Evolutionary conservation across 768 basidiomycete species (phyloP).

Genomic region (Phlebiopsis flavidoalba): DNA sequence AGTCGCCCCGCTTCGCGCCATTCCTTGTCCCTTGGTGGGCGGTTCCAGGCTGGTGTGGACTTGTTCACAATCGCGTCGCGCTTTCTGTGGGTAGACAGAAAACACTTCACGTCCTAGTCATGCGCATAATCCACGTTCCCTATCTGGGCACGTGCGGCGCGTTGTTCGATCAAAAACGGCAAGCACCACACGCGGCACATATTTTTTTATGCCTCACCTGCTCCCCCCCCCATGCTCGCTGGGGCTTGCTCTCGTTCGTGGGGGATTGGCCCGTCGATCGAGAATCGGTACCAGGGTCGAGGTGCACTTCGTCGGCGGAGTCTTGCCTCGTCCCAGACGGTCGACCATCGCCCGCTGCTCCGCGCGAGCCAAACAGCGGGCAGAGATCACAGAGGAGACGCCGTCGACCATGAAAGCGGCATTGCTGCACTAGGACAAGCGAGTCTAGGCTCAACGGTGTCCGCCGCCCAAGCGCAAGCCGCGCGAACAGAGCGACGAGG

Average conservation of each 20-base stretch:
- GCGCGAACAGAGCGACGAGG: background rate
- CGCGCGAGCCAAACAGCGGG: slow-evolving; percentile 20
- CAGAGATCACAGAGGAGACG: slow-evolving; percentile 24
- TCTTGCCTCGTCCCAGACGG: slow-evolving; percentile 17
- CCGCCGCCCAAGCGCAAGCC: slow-evolving; percentile 1
- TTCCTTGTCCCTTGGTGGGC: slow-evolving; percentile 14
- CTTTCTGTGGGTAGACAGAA: background rate
- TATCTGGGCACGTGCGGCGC: slow-evolving; percentile 22
- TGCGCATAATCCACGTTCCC: slow-evolving; percentile 28
- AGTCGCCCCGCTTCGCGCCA: slow-evolving; percentile 17
- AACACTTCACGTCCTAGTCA: slow-evolving; percentile 18
- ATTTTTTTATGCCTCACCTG: slow-evolving; percentile 28
- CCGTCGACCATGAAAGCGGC: slow-evolving; percentile 20
- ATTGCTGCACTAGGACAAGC: slow-evolving; percentile 17
- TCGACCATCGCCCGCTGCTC: slow-evolving; percentile 13
- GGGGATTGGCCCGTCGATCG: slow-evolving; percentile 21
- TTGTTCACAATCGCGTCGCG: background rate
- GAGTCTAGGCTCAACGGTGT: slow-evolving; percentile 12
- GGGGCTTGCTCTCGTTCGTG: slow-evolving; percentile 17
- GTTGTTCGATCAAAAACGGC: slow-evolving; percentile 1
- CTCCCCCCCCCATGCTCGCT: no score
- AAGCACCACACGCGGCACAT: background rate
- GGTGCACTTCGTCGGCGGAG: slow-evolving; percentile 25
- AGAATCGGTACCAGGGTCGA: slow-evolving; percentile 24
- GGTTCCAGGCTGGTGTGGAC: slow-evolving; percentile 8